Evolutionary conservation across 2,329 filamentous ascomycete species (phyloP), one percentile per base, ranked within the genome.

Genomic region (Aspergillus ochraceoroseus): DNA sequence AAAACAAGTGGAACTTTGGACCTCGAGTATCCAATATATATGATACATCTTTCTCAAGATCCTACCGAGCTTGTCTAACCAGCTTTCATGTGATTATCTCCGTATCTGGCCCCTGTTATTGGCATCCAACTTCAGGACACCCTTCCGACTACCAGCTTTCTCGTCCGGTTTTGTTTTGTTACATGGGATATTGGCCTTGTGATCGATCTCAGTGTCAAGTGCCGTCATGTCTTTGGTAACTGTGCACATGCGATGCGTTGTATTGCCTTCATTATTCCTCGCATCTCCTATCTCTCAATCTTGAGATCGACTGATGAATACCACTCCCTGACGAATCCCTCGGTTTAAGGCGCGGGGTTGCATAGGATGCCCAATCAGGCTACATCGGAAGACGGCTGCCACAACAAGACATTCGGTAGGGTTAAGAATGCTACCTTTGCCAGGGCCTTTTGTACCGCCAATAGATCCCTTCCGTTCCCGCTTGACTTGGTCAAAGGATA

Each of bases 291-390:
- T 29, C 38, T 37, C 33, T 34, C 19, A 26, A 23, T 25, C 37
- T 37, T 19, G 14, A 18, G 14, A 22, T 29, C 13, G 13, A 32
- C 41, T 20, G 18, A 43, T 43, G 26, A 33, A 22, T 27, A 31
- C 36, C 27, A 9, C 8, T 30, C 26, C 12, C 34, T 34, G 31
- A 38, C 26, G 13, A 17, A 35, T 34, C 30, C 31, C 31, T 35
- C 34, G 38, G 13, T 28, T 33, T 32, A 25, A 22, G 12, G 23
- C 33, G 33, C 41, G 34, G 41, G 22, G 37, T 18, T 13, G 28
- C 14, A 12, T 4, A 32, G 7, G 11, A 9, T 25, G 20, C 32
- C 42, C 42, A 44, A 41, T 44, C 36, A 40, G 20, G 14, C 15
- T 23, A 9, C 3, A 13, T 19, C 11, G 15, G 32, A 34, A 36